Conservation (phyloP, 495 filamentous ascomycete genomes). For the Geopyxis carbonaria region DNA sequence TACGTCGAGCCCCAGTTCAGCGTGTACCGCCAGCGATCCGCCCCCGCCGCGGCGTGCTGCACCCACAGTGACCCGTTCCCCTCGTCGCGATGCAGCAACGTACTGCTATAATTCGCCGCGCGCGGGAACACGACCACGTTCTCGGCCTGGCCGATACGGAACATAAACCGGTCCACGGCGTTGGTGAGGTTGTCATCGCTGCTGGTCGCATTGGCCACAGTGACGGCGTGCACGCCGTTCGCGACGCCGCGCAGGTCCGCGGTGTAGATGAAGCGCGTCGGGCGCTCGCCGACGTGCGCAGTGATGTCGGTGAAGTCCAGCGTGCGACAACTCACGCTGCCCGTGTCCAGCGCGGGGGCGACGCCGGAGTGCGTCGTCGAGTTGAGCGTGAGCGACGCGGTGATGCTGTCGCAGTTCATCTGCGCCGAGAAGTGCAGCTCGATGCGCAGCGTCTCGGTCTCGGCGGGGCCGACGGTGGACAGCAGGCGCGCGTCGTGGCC, state of each 20-base stretch:
- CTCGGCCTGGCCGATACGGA: slow-evolving; percentile 33
- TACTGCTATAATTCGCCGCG: slow-evolving; percentile 41
- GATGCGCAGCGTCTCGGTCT: slow-evolving; percentile 33
- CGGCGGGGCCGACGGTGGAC: slow-evolving; percentile 32
- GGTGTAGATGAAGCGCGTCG: slow-evolving; percentile 38
- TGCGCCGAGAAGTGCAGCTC: slow-evolving; percentile 42
- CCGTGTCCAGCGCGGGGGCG: background rate
- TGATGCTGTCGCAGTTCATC: slow-evolving; percentile 46
- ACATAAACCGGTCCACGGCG: slow-evolving; percentile 35
- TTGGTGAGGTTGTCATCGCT: slow-evolving; percentile 32
- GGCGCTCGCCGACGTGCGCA: slow-evolving; percentile 19
- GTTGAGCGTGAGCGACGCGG: slow-evolving; percentile 33
- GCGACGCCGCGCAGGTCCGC: slow-evolving; percentile 41
- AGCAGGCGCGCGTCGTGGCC: slow-evolving; percentile 45
- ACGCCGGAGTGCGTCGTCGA: slow-evolving; percentile 32
- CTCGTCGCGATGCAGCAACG: no score
- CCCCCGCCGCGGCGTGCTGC: no score
- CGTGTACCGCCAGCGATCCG: no score
- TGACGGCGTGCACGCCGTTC: slow-evolving; percentile 48
- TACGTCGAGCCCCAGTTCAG: no score
- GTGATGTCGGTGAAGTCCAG: background rate
- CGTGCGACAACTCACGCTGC: no score
- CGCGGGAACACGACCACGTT: slow-evolving; percentile 43
- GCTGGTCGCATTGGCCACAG: slow-evolving; percentile 42
- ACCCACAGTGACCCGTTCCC: no score